Evolutionary conservation across 1,284 basidiomycete species (phyloP), one percentile per base, ranked within the genome.

Genomic region (Heterobasidion irregulare): DNA sequence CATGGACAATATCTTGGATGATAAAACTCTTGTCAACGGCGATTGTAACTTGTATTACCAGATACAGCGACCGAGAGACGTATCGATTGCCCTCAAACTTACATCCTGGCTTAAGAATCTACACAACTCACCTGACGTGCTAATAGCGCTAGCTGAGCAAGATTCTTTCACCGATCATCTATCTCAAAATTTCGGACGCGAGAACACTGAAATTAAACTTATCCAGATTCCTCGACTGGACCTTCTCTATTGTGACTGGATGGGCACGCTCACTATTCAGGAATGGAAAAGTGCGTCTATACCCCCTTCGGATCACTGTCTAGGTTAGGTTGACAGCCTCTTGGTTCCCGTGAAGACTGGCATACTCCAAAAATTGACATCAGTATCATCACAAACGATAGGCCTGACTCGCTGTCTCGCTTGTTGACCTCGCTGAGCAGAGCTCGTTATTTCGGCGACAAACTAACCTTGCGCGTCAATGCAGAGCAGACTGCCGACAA

Each of bases 301-400:
- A 16, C 12, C 19, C 51, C 16, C 26, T 38, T 10, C 26, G 52
- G 53, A 50, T 38, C 32, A 10, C 51, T 33, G 15, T 41, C 38
- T 52, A 19, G 33, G 36, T 41, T 50, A 18, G 54, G 45, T 36
- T 61, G 50, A 58, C 36, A 49, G 34, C 53, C 53, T 57, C 38
- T 51, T 50, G 12, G n/a, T 41, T 4, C 10, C 38, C 10, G 38
- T 41, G 34, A 63, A 93, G 90, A 83, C 64, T 93, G 89, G 88
- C 75, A 90, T 62, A 65, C 69, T 1, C 88, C 89, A 2, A 72
- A 70, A 38, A 70, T 92, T 32, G 84, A 88, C 38, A 68, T 92
- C 45, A 80, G 77, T 47, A 76, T 93, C 45, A 86, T 92, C 53
- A 92, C 90, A 0, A 83, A 90, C 58, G 76, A 88, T 63, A 76